Base-by-base conservation (phyloP, 2,329 filamentous ascomycete species). In the Monilinia laxa region DNA sequence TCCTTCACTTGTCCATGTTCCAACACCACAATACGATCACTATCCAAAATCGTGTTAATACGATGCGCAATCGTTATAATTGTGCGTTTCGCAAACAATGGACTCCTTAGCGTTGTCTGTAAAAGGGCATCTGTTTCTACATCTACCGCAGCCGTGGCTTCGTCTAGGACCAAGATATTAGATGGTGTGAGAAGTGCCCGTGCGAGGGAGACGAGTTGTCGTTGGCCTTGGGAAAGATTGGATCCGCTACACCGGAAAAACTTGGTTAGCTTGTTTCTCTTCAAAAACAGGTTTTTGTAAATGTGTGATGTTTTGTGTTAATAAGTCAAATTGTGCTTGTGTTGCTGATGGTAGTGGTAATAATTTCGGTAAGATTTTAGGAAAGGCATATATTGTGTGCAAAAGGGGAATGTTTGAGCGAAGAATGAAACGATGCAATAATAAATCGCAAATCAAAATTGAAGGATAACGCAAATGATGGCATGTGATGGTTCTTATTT, bases 31-130 rank as follows among this genome's bases (percentile, higher is more conserved):
- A 99, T 95, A 62, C 93, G 87, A 80, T 99, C 94, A 69, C 84
- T 87, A 77, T 90, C 87, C 40, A 99, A 84, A 74, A 99, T 98
- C 14, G 95, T 99, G 81, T 98, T 98, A 81, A 99, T 96, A 65
- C 95, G 89, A 81, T 99, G 95, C 35, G 95, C 95, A 75, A 99
- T 97, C 0, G 95, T 99, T 78, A 99, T 96, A 78, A 99, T 98
- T 49, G 95, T 99, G 64, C 92, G 88, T 79, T 97, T 92, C 69
- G 89, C 85, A 80, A 99, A 99, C 20, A 89, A 77, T 28, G 85
- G 83, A 47, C 84, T 85, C 45, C 87, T 83, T 65, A 89, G 80
- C 35, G 87, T 90, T 58, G 79, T 79, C 79, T 90, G 87, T 65
- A 90, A 80, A 80, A 89, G 81, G 65, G 85, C 85, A 75, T 90